phyloP scores from a whole-genome alignment of 768 basidiomycete genomes.

The Boletellus ananas region DNA sequence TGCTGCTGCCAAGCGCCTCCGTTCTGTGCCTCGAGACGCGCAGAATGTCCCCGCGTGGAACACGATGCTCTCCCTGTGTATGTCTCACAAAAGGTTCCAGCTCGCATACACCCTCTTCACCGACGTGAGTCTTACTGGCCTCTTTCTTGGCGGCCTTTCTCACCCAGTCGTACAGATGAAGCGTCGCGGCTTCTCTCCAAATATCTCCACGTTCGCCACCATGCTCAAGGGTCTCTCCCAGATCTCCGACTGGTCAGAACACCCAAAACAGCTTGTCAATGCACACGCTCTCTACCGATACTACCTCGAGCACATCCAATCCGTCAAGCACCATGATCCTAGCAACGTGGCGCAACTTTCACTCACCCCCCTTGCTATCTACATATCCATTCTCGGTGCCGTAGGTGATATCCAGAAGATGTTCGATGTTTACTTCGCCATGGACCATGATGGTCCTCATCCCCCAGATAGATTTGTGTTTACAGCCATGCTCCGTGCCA shows the following conservation, averaged over 20 bases:
- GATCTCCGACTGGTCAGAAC: conserved; percentile 56
- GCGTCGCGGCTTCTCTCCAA: conserved; percentile 72
- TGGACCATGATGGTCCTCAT: conserved; percentile 62
- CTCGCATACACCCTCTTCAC: conserved; percentile 62
- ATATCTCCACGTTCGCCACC: conserved; percentile 61
- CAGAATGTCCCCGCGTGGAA: conserved; percentile 80
- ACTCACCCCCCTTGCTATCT: conserved; percentile 48
- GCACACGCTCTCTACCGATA: conserved; percentile 59
- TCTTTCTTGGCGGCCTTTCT: conserved; percentile 12
- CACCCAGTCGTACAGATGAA: conserved; percentile 60
- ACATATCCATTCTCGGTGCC: conserved; percentile 64
- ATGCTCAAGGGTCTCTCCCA: conserved; percentile 62
- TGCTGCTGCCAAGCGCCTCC: conserved; percentile 62
- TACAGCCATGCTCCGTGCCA: conserved; percentile 60
- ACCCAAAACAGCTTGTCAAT: conserved; percentile 58
- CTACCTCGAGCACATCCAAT: conserved; percentile 48
- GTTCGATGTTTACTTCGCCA: conserved; percentile 69
- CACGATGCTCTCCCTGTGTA: conserved; percentile 63
- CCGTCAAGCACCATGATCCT: conserved; percentile 47
- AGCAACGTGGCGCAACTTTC: conserved; percentile 45
- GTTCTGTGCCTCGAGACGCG: conserved; percentile 65
- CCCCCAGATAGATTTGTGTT: conserved; percentile 59
- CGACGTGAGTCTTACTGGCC: conserved; percentile 48
- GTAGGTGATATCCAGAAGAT: conserved; percentile 59
- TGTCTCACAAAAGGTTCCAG: conserved; percentile 54